phyloP scores from a whole-genome alignment of 2,329 filamentous ascomycete species.

The Exophiala calicioides region DNA sequence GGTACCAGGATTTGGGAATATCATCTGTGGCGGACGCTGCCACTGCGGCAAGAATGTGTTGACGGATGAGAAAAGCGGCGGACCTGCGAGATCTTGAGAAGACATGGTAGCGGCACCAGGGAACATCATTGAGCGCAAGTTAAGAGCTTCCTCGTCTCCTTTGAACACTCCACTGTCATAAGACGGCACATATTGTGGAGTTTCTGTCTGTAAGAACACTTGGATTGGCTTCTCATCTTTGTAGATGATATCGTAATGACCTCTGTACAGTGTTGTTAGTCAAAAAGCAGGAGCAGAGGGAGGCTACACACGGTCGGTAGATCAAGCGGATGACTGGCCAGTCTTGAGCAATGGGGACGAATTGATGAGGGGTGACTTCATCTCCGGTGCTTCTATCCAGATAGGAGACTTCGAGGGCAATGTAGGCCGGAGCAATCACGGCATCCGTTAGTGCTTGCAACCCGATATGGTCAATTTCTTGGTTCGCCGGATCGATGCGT shows the following conservation, averaged over 20 bases:
- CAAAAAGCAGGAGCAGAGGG: neutral
- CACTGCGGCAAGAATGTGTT: slow-evolving; percentile 66
- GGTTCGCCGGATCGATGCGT: slow-evolving; percentile 71
- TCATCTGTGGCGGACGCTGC: slow-evolving; percentile 74
- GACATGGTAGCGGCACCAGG: slow-evolving; percentile 21
- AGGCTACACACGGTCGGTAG: slow-evolving; percentile 61
- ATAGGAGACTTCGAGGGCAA: slow-evolving; percentile 85
- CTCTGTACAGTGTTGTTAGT: slow-evolving; percentile 46
- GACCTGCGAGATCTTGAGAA: slow-evolving; percentile 51
- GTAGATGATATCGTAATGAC: slow-evolving; percentile 95
- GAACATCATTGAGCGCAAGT: slow-evolving; percentile 11
- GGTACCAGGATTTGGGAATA: neutral
- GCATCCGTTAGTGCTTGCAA: slow-evolving; percentile 75
- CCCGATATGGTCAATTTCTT: slow-evolving; percentile 90
- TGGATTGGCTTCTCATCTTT: slow-evolving; percentile 45
- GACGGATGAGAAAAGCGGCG: neutral
- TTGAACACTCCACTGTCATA: slow-evolving; percentile 10
- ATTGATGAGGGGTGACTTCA: slow-evolving; percentile 61
- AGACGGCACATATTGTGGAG: slow-evolving; percentile 20
- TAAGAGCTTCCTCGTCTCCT: slow-evolving; percentile 8
- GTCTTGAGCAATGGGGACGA: slow-evolving; percentile 44
- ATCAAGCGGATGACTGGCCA: slow-evolving; percentile 66
- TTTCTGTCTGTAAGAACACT: slow-evolving; percentile 24
- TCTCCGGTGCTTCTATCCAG: slow-evolving; percentile 80
- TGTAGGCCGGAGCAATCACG: slow-evolving; percentile 73